Conservation (phyloP, 2,329 filamentous ascomycete genomes). For the Domatiomyces catenatus region DNA sequence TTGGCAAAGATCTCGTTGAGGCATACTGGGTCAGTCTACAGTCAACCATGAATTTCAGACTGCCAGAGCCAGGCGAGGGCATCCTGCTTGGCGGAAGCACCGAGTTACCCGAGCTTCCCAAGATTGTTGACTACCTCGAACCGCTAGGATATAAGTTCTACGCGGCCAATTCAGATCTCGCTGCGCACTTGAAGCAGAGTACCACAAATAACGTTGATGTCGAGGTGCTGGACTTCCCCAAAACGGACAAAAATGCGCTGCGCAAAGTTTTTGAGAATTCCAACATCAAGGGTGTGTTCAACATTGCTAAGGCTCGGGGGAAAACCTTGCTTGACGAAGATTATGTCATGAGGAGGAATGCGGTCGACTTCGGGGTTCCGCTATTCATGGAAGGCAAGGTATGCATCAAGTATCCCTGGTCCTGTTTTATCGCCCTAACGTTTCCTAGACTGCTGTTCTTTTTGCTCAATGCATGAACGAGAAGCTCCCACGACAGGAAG, state of each 20-base stretch:
- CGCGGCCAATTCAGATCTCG: constrained; percentile 67
- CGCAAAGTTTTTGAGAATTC: constrained; percentile 94
- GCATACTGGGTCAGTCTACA: constrained; percentile 96
- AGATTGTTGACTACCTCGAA: constrained; percentile 71
- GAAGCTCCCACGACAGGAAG: constrained; percentile 79
- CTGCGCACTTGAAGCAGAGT: constrained; percentile 56
- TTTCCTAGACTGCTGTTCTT: constrained; percentile 67
- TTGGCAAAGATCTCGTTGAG: constrained; percentile 87
- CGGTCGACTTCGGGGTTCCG: constrained; percentile 93
- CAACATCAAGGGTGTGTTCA: constrained; percentile 90
- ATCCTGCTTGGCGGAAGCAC: constrained; percentile 82
- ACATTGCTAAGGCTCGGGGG: constrained; percentile 69
- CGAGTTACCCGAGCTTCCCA: constrained; percentile 53
- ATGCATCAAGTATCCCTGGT: background rate
- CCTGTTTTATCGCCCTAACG: constrained; percentile 20
- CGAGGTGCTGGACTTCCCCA: constrained; percentile 92
- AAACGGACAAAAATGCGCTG: constrained; percentile 84
- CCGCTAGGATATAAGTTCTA: constrained; percentile 91
- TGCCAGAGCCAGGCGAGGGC: constrained; percentile 87
- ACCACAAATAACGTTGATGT: constrained; percentile 44
- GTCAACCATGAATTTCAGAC: constrained; percentile 97
- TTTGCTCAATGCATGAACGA: constrained; percentile 95
- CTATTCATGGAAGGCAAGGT: constrained; percentile 42
- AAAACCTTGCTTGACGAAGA: constrained; percentile 81
- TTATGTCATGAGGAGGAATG: constrained; percentile 96